Conservation (phyloP, 2,329 filamentous ascomycete genomes). For the Cladosporium cucumerinum region DNA sequence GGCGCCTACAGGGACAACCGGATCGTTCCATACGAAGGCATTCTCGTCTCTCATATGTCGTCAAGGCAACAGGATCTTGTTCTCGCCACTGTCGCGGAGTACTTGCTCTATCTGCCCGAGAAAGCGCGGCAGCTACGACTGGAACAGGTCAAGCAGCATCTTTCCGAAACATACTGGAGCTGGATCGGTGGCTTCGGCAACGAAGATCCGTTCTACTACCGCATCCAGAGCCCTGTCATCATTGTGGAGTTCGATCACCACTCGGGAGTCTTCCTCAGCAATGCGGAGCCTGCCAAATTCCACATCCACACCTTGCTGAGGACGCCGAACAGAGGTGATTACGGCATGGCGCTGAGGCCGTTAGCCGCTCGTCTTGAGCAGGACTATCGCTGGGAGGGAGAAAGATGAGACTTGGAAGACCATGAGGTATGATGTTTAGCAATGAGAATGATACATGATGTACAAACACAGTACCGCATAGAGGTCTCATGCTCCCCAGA, state of each 20-base stretch:
- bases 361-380: not conserved
- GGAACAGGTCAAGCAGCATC: constrained; percentile 52
- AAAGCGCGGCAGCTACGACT: constrained; percentile 55
- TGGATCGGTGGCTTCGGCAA: constrained; percentile 72
- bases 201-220: constrained; percentile 71
- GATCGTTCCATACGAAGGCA: constrained; percentile 67
- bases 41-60: constrained; percentile 52
- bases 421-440: not conserved
- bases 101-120: constrained; percentile 64
- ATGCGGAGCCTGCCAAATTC: constrained; percentile 70
- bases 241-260: constrained; percentile 78
- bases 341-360: constrained; percentile 53
- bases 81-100: constrained; percentile 60
- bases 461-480: not conserved
- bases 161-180: constrained; percentile 71
- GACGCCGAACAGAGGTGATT: constrained; percentile 73
- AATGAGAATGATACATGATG: not conserved
- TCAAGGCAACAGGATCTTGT: constrained; percentile 53
- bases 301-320: constrained; percentile 73
- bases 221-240: constrained; percentile 72
- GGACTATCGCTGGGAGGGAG: not conserved
- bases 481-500: not conserved
- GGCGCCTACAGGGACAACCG: constrained; percentile 78
- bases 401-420: not conserved
- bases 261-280: constrained; percentile 72